Percentiles rank a stretch among this genome's conserved stretches.
phyloP scores from a whole-genome alignment of 106 monocot species.

The Dioscorea alata region DNA sequence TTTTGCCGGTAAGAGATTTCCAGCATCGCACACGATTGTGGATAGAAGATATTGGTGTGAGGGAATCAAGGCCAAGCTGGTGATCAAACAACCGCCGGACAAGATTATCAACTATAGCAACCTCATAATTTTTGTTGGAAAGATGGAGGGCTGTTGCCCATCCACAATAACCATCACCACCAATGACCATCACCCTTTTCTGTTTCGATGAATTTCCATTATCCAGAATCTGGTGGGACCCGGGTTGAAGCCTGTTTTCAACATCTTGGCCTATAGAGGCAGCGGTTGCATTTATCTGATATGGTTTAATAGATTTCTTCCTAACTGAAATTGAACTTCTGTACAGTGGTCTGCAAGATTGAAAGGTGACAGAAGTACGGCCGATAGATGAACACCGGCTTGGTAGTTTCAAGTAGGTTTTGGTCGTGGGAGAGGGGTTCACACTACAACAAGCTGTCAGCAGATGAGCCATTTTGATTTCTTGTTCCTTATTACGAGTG shows the following conservation, averaged over 20 bases:
- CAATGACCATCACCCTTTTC: slow-evolving; percentile 89
- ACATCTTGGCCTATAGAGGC: slow-evolving; percentile 29
- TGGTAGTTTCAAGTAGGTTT: slow-evolving; percentile 12
- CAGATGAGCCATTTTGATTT: slow-evolving; percentile 45
- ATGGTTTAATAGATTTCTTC: slow-evolving; percentile 5
- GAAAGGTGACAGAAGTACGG: slow-evolving; percentile 17
- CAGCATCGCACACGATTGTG: slow-evolving; percentile 75
- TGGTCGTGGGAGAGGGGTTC: slow-evolving; percentile 21
- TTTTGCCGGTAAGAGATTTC: slow-evolving; percentile 76
- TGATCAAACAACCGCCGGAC: slow-evolving; percentile 92
- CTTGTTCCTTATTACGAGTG: not conserved
- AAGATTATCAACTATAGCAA: slow-evolving; percentile 79
- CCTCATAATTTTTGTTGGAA: slow-evolving; percentile 87
- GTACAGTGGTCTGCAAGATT: slow-evolving; percentile 8
- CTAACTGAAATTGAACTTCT: slow-evolving; percentile 10
- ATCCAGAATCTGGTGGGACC: slow-evolving; percentile 9
- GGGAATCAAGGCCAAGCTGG: slow-evolving; percentile 86
- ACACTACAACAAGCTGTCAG: slow-evolving; percentile 33
- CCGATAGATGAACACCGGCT: not conserved
- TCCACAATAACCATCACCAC: slow-evolving; percentile 97
- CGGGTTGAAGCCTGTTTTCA: slow-evolving; percentile 8
- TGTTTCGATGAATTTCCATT: slow-evolving; percentile 29
- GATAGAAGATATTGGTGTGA: slow-evolving; percentile 86
- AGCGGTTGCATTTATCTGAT: slow-evolving; percentile 28
- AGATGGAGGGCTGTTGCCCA: slow-evolving; percentile 98